A percentile compares a stretch with the other conserved stretches of the same genome.
Conservation (phyloP, 192 early-diverging fungal genomes). For the Coemansia sp. region DNA sequence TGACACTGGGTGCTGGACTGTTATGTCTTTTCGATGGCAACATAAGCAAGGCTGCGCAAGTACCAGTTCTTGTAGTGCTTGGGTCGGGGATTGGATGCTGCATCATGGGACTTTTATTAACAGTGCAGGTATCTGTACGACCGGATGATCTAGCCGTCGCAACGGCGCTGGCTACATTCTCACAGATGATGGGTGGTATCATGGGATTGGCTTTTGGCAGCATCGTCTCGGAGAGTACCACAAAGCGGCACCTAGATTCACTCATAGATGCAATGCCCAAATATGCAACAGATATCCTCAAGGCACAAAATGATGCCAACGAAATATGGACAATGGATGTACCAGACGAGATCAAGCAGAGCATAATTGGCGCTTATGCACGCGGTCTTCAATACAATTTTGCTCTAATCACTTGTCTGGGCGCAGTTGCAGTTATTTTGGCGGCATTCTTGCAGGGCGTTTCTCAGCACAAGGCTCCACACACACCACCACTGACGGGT, state of each 20-base stretch:
- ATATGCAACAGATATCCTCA: constrained; percentile 36
- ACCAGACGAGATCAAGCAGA: constrained; percentile 25
- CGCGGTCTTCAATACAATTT: constrained; percentile 50
- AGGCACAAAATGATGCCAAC: constrained; percentile 48
- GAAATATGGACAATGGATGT: constrained; percentile 46
- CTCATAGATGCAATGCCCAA: constrained; percentile 32
- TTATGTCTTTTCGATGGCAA: constrained; percentile 40
- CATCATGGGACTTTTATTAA: constrained; percentile 48
- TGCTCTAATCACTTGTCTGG: constrained; percentile 43
- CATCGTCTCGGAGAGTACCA: constrained; percentile 47
- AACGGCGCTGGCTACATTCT: constrained; percentile 50
- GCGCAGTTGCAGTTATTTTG: constrained; percentile 26
- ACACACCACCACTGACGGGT: constrained; percentile 16
- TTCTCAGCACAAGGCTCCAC: constrained; percentile 39
- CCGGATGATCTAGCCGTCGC: constrained; percentile 40
- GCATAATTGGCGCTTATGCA: constrained; percentile 47
- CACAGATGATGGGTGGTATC: constrained; percentile 52
- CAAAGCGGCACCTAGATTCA: constrained; percentile 26
- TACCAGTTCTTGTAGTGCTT: constrained; percentile 37
- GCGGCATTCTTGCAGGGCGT: constrained; percentile 45
- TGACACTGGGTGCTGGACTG: constrained; percentile 48
- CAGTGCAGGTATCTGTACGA: constrained; percentile 44
- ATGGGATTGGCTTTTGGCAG: constrained; percentile 53
- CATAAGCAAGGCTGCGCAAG: constrained; percentile 37
- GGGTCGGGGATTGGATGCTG: constrained; percentile 52